Evolutionary conservation across 352 stramenopile species (phyloP), one percentile per base, ranked within the genome.

Genomic region (Pythium dissimile): DNA sequence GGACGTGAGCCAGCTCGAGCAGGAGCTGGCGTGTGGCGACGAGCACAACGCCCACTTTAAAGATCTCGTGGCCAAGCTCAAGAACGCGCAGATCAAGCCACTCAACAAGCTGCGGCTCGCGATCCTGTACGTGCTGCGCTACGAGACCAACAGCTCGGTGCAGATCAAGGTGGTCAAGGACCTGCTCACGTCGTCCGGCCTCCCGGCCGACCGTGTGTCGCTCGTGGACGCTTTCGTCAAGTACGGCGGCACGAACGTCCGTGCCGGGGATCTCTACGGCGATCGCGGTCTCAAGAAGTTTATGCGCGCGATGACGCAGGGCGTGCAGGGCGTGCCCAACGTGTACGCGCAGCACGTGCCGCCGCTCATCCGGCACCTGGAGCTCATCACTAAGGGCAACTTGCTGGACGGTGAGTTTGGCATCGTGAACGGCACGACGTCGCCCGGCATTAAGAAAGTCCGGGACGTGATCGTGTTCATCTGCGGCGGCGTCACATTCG

Each of bases 301-400:
- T 41, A 94, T 94, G 80, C 77, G 80, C 11, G 80, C 80, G 10
- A 91, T 99, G 69, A 98, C 96, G 30, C 95, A 94, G 18, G 92
- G 98, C 38, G 96, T 97, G 51, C 95, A 95, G 30, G 93, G 86
- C 50, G 95, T 99, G 23, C 84, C 91, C 39, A 99, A 99, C 72
- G 97, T 99, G 7, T 99, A 99, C 72, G 94, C 97, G 24, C 97
- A 99, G 71, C 97, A 99, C 71, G 87, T 98, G 42, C 97, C 97
- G 34, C 77, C 98, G 12, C 74, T 99, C 31, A 92, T 98, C 62
- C 89, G 97, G 37, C 98, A 94, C 24, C 70, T 99, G 28, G 84
- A 94, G 58, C 56, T 72, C 12, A 86, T 94, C 50, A 52, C 89
- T 7, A 94, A 94, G 61, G 81, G 84, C 21, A 80, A 89, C 47